These are phyloP conservation scores for Flaveria ramosissima DNA, from an alignment of 129 eudicot species.

Conservation along the genomic window DNA sequence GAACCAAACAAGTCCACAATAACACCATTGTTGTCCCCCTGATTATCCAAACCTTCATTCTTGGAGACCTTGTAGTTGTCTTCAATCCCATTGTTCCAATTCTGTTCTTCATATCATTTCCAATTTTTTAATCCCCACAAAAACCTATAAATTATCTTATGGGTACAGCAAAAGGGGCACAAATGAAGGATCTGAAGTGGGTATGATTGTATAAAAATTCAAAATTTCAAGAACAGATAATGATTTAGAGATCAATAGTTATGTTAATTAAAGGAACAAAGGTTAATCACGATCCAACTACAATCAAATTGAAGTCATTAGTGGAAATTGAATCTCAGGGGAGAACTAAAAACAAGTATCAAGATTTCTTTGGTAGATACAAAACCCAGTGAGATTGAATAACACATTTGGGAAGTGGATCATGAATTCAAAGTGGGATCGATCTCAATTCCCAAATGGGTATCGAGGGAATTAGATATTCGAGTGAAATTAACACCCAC, in stretches of 20 bases:
- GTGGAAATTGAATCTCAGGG: too few species aligned
- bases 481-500: constrained; percentile 17
- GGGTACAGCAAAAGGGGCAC: neutral
- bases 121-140: neutral
- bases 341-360: neutral
- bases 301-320: too few species aligned
- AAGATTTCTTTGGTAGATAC: too few species aligned
- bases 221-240: neutral
- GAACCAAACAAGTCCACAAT: constrained; percentile 92
- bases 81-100: constrained; percentile 65
- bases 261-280: too few species aligned
- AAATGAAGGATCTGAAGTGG: constrained; percentile 19
- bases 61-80: constrained; percentile 50
- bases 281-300: too few species aligned
- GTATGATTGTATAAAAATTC: neutral
- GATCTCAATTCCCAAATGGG: constrained; percentile 11
- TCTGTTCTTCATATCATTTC: neutral
- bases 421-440: neutral
- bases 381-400: constrained; percentile 17
- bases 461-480: neutral
- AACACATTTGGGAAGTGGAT: constrained; percentile 11
- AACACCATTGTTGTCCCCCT: constrained; percentile 79
- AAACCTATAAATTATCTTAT: constrained; percentile 1
- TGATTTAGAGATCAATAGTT: too few species aligned
- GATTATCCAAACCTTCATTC: constrained; percentile 84